Base-by-base conservation (phyloP, 176 grass and related monocot genomes). In the Carex scoparia region DNA sequence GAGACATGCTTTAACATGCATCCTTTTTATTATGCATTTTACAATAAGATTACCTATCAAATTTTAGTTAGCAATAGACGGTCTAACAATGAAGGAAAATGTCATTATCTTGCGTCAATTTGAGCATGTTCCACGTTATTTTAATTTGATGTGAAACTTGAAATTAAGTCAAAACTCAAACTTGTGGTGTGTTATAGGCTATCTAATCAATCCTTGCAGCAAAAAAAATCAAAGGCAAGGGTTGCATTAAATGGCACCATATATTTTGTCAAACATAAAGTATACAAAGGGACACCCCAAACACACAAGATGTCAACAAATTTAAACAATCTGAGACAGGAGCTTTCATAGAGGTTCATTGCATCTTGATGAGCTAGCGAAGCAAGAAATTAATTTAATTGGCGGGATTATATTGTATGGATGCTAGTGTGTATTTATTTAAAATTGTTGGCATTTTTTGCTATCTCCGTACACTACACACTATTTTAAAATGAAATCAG, bases 91-190 rank as follows among this genome's bases (percentile, higher is more conserved):
- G 28, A 74, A 67, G 28, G 10, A 42, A 49, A 49, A 74, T 70
- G 71, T 75, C 71, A 75, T 53, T 30, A 53, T 53, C 71, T 10
- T 4, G 23, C 1, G 38, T 74, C 70, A 49, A 51, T 74, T 27
- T 74, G 18, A 74, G 40, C 71, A 30, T 13, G 71, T 53, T 53
- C 71, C 71, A 30, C 4, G 1, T 75, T 75, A 51, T 53, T 19
- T 13, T 12, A 51, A 53, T 51, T 13, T 54, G 46, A 75, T 53
- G 46, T 49, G 40, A 75, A 75, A 23, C 19, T 30, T 12, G 1
- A 75, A 74, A 51, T 75, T 51, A 46, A 75, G 71, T 30, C 71
- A 75, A 75, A 75, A 75, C 71, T 51, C 42, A 30, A 75, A 53
- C 10, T 44, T 75, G 46, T 76, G 71, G 2, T 49, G 2, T 49